phyloP scores from a whole-genome alignment of 2,329 filamentous ascomycete species.

The Coniochaeta sp. region DNA sequence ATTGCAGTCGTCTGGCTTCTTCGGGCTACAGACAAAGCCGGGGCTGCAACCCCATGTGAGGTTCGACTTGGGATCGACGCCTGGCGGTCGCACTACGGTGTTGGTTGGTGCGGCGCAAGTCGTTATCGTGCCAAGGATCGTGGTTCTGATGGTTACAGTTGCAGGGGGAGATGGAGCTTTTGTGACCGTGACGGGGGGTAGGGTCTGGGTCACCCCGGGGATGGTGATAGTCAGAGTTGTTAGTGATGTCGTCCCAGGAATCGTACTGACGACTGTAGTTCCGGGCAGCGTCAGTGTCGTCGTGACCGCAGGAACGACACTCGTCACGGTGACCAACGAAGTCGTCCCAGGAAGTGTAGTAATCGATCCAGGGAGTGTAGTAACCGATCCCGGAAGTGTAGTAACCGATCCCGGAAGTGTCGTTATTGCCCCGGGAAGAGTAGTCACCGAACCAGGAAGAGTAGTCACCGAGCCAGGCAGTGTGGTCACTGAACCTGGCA shows the following conservation, averaged over 20 bases:
- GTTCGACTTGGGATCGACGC: constrained; percentile 27
- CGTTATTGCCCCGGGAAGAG: constrained; percentile 11
- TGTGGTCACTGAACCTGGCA: constrained; percentile 12
- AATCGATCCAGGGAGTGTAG: constrained; percentile 3
- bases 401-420: constrained; percentile 8
- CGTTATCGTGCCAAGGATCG: constrained; percentile 24
- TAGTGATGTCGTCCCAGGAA: constrained; percentile 13
- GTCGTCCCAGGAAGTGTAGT: constrained; percentile 6
- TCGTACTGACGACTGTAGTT: constrained; percentile 10
- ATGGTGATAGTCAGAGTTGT: constrained; percentile 11
- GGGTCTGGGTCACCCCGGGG: constrained; percentile 4
- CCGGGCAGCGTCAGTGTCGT: constrained; percentile 15
- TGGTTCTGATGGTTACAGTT: constrained; percentile 22
- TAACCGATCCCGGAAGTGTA: constrained; percentile 9
- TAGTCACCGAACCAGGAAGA: constrained; percentile 3
- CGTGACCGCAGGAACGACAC: constrained; percentile 14
- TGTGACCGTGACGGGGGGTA: constrained; percentile 15
- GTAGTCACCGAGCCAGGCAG: constrained; percentile 9
- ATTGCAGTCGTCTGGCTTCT: constrained; percentile 40
- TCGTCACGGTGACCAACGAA: background rate
- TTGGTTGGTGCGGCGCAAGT: constrained; percentile 38
- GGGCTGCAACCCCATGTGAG: constrained; percentile 46
- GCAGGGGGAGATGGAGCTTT: constrained; percentile 12
- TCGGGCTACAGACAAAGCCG: constrained; percentile 44
- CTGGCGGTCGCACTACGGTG: constrained; percentile 7